Evolutionary conservation across 805 yeast species (phyloP), one percentile per base, ranked within the genome.

Genomic region (Barnettozyma pratensis): DNA sequence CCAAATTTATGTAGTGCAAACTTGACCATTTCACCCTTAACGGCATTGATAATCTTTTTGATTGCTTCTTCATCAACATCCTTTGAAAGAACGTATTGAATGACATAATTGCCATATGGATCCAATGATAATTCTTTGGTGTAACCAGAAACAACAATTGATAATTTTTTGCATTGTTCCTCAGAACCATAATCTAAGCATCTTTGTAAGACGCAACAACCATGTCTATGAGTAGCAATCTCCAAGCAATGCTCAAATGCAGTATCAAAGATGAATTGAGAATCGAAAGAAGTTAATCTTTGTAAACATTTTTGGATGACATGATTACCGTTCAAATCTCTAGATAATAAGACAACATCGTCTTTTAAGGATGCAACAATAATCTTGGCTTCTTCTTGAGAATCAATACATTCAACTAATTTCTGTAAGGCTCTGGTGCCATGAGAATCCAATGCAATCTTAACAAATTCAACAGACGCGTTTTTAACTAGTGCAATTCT

Each of bases 351-450:
- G 5, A 91, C 96, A 47, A 94, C 85, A 50, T 87, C 85, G 3
- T 85, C 78, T 28, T 76, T 68, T 49, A 89, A 73, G 4, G 87
- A 71, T 5, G 72, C 69, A 26, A 83, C 79, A 43, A 88, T 70
- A 46, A 88, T 70, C 35, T 72, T 65, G 29, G 86, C 80, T 67
- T 92, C 98, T 57, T 85, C 83, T 19, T 77, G 79, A 8, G 87
- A 77, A 25, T 76, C 67, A 44, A 89, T 76, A 56, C 89, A 85
- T 63, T 94, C 98, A 45, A 94, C 89, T 54, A 91, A 73, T 65
- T 88, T 91, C 65, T 94, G 99, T 52, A 94, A 71, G 2, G 98
- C 97, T 56, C 99, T 77, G 1, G 98, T 94, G 10, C 99, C 99
- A 65, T 94, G 97, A 32, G 96, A 95, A 60, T 91, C 91, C 51